Conservation (phyloP, 2,329 filamentous ascomycete genomes). For the Gliomastix tumulicola region DNA sequence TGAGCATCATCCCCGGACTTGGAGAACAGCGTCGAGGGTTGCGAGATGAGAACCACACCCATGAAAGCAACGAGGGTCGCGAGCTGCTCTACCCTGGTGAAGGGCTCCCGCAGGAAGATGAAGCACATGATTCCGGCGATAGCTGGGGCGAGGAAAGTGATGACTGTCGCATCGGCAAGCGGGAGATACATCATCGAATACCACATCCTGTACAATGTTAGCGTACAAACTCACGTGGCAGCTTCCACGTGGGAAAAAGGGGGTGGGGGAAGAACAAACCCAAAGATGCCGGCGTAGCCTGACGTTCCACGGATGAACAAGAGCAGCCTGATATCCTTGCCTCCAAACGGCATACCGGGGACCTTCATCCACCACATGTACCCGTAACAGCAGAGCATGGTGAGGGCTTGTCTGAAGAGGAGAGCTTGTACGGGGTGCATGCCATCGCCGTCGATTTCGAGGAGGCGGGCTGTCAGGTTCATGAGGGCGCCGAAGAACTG, state of each 20-base stretch:
- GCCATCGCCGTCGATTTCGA: slow-evolving; percentile 64
- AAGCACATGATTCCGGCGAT: slow-evolving; percentile 77
- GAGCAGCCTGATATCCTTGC: slow-evolving; percentile 57
- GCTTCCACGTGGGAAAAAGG: background rate
- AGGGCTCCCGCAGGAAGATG: slow-evolving; percentile 66
- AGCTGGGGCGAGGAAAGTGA: slow-evolving; percentile 79
- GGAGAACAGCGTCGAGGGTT: slow-evolving; percentile 53
- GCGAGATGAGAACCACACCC: slow-evolving; percentile 78
- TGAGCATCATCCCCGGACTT: slow-evolving; percentile 5
- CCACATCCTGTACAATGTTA: slow-evolving; percentile 41
- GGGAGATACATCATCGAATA: slow-evolving; percentile 66
- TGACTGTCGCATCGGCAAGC: slow-evolving; percentile 79
- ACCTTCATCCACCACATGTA: slow-evolving; percentile 71
- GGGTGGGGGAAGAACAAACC: slow-evolving; percentile 19
- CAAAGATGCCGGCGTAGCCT: slow-evolving; percentile 74
- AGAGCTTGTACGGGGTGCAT: slow-evolving; percentile 83
- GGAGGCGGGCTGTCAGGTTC: slow-evolving; percentile 72
- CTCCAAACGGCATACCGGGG: slow-evolving; percentile 64
- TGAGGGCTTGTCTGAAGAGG: slow-evolving; percentile 73
- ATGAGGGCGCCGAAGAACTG: slow-evolving; percentile 80
- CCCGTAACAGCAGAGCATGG: slow-evolving; percentile 53
- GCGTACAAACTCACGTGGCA: background rate
- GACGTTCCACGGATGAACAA: slow-evolving; percentile 61
- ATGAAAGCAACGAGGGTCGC: slow-evolving; percentile 68
- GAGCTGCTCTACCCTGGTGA: slow-evolving; percentile 69